Base-by-base conservation (phyloP, 495 filamentous ascomycete species). In the Chaetomium fimeti region DNA sequence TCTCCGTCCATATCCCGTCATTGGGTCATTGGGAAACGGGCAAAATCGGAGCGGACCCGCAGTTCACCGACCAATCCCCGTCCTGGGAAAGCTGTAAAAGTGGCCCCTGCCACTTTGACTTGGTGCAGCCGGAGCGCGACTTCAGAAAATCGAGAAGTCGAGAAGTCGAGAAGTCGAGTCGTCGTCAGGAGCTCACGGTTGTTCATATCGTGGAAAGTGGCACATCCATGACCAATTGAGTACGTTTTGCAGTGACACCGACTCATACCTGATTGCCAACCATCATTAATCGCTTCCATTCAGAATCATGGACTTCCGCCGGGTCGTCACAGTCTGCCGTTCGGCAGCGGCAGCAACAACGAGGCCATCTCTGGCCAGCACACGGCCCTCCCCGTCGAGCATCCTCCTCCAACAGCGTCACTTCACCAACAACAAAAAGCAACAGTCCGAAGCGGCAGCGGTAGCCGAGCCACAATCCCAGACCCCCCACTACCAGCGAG, bases 221-320 rank as follows among this genome's bases (percentile, higher is more conserved):
- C 40, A 24, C 38, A 60, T 62, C 60, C 58, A 65, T 67, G 62
- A 65, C 54, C 68, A 61, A 70, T 70, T 65, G 63, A 63, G 62
- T 52, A 51, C 11, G 43, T 36, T 25, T 20, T n/a, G 42, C 42
- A n/a, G 11, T 45, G 6, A 13, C 51, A n/a, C 27, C 25, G 5
- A 3, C 18, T 16, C 22, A 6, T 6, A 15, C 27, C 5, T 28
- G 47, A 28, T 61, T 1, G 9, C 60, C 49, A 61, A 65, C 24
- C 54, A 22, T 18, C 16, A 43, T 22, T 2, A 7, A 4, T 20
- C 3, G 9, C 5, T 4, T n/a, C 18, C 38, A 24, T 55, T 18
- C 71, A 65, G 49, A 47, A 66, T 60, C 67, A 75, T 74, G 71
- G 69, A 68, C 58, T 48, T 69, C 66, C 70, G 71, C 40, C 72